Evolutionary conservation across 148 eudicot species (phyloP).

Genomic region (Polygonum aviculare): DNA sequence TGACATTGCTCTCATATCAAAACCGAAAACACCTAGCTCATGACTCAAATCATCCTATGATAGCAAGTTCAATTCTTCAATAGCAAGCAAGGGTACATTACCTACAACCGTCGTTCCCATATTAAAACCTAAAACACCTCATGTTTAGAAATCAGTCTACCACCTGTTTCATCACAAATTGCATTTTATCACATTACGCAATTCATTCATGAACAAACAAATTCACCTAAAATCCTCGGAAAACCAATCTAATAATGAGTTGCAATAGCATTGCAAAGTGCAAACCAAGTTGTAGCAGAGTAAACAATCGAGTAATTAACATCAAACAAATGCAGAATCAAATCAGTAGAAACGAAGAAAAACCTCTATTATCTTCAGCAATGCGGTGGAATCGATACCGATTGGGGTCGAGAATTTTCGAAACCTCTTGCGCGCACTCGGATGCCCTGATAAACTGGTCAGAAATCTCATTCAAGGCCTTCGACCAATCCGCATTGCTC

Average conservation of each 20-base stretch:
- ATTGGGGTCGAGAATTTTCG: conserved; percentile 84
- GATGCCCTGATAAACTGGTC: conserved; percentile 83
- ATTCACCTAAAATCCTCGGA: no score
- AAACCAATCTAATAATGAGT: no score
- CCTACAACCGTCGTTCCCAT: no score
- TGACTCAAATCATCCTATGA: not conserved
- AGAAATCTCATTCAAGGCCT: conserved; percentile 62
- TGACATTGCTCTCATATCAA: no score
- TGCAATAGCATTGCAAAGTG: no score
- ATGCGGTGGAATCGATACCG: conserved; percentile 75
- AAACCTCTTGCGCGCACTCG: conserved; percentile 78
- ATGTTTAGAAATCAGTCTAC: no score
- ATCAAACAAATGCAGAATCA: not conserved
- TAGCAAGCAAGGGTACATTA: no score
- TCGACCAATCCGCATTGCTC: conserved; percentile 49
- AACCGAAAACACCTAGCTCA: not conserved
- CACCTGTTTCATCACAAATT: no score
- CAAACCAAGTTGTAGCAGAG: not conserved
- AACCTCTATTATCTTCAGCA: conserved; percentile 86
- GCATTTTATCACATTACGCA: no score
- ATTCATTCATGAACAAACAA: no score
- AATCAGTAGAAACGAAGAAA: not conserved
- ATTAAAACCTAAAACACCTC: no score
- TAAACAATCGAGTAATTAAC: not conserved
- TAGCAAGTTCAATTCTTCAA: no score